Base-by-base conservation (phyloP, 1,284 basidiomycete species). In the Irpex sp. region DNA sequence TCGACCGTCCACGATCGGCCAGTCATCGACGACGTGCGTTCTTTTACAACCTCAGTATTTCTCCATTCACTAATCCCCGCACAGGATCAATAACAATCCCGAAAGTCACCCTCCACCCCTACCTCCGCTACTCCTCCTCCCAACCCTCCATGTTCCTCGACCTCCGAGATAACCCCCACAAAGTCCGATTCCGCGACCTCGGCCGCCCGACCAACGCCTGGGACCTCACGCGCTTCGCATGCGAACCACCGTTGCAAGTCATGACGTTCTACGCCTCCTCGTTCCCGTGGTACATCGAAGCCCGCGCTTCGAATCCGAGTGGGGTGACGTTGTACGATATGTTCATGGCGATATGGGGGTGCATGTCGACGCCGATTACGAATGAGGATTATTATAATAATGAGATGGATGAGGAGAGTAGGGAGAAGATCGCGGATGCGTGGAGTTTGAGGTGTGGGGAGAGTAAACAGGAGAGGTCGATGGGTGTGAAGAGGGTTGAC, bases 221-320 rank as follows among this genome's bases (percentile, higher is more conserved):
- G 63, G 83, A 84, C 63, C 75, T 81, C 65, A 74, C 71, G 21
- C 79, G 79, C 58, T 74, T 80, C 36, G 80, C 77, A 8, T 81
- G 79, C 31, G 74, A 76, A 37, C 85, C 85, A 0, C 72, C 82
- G 0, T 72, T 78, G 0, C 66, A 74, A 21, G 74, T 75, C 63
- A 79, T 87, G 74, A 79, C 81, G 9, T 64, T 87, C 58, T 82
- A 78, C 64, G 82, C 84, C 68, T 73, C 78, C 0, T 75, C 76
- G 36, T 71, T 85, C 7, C 86, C 85, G 1, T 87, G 86, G 85
- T 83, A 81, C 69, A 80, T 87, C 70, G 83, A 85, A 60, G 74
- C 85, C 26, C 68, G 69, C 17, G 73, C 74, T 15, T 68, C 68
- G 19, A 79, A 80, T 58, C 77, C 78, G 1, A 70, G 80, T n/a